Conservation (phyloP, 768 basidiomycete species). For the Macrolepiota fuliginosa region DNA sequence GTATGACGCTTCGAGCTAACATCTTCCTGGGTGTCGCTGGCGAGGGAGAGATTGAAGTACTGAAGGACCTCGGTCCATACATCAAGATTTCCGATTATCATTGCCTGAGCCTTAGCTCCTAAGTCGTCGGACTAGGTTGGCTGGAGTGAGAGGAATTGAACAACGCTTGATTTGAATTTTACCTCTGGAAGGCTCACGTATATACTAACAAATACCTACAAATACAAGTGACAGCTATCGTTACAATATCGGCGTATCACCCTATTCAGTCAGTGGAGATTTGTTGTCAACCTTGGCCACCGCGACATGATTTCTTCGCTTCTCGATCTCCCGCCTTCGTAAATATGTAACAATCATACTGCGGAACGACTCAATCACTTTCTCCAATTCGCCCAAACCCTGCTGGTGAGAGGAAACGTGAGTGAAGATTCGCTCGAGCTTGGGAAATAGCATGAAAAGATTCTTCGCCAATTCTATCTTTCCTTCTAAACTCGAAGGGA, state of each 20-base stretch:
- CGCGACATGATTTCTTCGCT: neutral
- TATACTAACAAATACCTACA: too few species aligned
- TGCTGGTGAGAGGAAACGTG: neutral
- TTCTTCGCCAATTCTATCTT: constrained; percentile 4
- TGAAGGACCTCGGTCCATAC: neutral
- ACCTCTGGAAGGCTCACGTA: too few species aligned
- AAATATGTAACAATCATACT: neutral
- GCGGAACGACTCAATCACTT: neutral
- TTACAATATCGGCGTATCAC: too few species aligned
- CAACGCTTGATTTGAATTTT: too few species aligned
- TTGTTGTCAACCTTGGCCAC: too few species aligned
- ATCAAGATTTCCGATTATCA: neutral
- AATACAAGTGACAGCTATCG: too few species aligned
- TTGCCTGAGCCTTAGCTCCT: neutral
- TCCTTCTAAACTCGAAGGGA: neutral
- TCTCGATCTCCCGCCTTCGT: neutral
- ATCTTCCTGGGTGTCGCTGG: neutral
- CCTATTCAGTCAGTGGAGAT: too few species aligned
- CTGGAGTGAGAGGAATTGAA: too few species aligned
- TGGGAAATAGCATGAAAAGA: constrained; percentile 3
- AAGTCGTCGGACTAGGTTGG: too few species aligned
- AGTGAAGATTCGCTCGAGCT: neutral
- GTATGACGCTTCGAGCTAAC: neutral
- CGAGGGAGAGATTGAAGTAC: neutral
- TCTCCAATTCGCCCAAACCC: neutral